Evolutionary conservation across 805 yeast species (phyloP).

Genomic region (Debaryomyces castellii): DNA sequence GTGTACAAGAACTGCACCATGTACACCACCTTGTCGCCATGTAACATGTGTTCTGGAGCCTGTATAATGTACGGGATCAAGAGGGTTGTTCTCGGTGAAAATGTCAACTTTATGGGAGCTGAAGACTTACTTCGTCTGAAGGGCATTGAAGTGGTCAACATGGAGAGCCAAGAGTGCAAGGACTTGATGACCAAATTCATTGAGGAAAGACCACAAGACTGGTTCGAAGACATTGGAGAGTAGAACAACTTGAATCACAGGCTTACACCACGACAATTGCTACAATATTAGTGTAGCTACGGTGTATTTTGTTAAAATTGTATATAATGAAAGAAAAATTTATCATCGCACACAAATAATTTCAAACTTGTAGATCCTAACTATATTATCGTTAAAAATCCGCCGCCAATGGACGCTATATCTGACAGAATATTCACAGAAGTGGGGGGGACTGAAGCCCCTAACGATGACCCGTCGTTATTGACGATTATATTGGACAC

Average conservation of each 20-base stretch:
- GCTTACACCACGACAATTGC: background rate
- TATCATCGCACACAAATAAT: background rate
- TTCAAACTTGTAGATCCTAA: background rate
- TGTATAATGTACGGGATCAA: conserved; percentile 84
- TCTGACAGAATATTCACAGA: conserved; percentile 57
- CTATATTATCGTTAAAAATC: background rate
- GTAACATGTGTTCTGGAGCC: conserved; percentile 95
- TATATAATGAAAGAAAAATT: background rate
- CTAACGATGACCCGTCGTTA: conserved; percentile 62
- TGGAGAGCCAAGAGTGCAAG: conserved; percentile 61
- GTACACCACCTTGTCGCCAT: conserved; percentile 91
- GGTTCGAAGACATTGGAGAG: conserved; percentile 79
- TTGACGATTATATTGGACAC: conserved; percentile 77
- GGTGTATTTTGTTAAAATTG: background rate
- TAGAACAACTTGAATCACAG: background rate
- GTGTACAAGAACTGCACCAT: conserved; percentile 82
- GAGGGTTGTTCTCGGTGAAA: conserved; percentile 88
- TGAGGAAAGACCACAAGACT: conserved; percentile 68
- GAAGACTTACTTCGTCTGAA: conserved; percentile 67
- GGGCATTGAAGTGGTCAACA: conserved; percentile 72
- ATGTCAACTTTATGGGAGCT: conserved; percentile 77
- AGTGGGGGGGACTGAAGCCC: conserved; percentile 19
- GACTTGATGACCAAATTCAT: conserved; percentile 78
- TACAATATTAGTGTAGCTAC: background rate
- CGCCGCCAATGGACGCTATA: conserved; percentile 61